A percentile compares a stretch with the other conserved stretches of the same genome.
These are phyloP conservation scores for Leishmania lainsoni DNA, from an alignment of 208 protist genomes.

Conservation along the genomic window DNA sequence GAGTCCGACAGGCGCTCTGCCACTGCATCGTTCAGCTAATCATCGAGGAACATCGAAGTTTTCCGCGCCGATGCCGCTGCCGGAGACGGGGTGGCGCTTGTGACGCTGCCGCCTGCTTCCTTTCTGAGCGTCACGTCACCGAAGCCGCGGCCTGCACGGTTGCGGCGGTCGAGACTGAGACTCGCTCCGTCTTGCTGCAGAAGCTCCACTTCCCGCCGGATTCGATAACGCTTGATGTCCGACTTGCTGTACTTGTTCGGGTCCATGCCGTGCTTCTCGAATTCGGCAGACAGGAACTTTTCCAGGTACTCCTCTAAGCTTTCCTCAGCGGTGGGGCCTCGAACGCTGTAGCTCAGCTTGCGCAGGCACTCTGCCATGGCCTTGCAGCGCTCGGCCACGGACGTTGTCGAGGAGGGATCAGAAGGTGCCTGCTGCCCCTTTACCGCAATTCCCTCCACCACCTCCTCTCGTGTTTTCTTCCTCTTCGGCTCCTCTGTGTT, in stretches of 20 bases:
- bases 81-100: conserved; percentile 11
- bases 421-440: conserved; percentile 3
- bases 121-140: conserved; percentile 14
- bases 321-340: conserved; percentile 53
- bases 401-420: conserved; percentile 9
- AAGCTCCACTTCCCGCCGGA: conserved; percentile 67
- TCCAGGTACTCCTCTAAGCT: conserved; percentile 64
- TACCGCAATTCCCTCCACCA: conserved; percentile 14
- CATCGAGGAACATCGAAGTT: conserved; percentile 71
- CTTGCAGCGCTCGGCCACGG: conserved; percentile 57
- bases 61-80: conserved; percentile 27
- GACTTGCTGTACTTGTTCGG: conserved; percentile 57
- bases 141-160: conserved; percentile 65
- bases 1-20: background rate
- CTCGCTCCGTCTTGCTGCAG: conserved; percentile 80
- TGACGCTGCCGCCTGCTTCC: background rate
- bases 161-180: conserved; percentile 61
- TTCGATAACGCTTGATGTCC: conserved; percentile 70
- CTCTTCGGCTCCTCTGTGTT: conserved; percentile 25
- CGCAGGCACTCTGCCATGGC: conserved; percentile 75
- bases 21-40: conserved; percentile 22
- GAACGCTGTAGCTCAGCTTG: conserved; percentile 64
- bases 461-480: conserved; percentile 53
- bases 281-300: conserved; percentile 63
- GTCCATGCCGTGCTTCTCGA: conserved; percentile 73